Percentiles rank a stretch among this genome's conserved stretches.
phyloP scores from a whole-genome alignment of 345 rosid species.

The Pistacia vera region DNA sequence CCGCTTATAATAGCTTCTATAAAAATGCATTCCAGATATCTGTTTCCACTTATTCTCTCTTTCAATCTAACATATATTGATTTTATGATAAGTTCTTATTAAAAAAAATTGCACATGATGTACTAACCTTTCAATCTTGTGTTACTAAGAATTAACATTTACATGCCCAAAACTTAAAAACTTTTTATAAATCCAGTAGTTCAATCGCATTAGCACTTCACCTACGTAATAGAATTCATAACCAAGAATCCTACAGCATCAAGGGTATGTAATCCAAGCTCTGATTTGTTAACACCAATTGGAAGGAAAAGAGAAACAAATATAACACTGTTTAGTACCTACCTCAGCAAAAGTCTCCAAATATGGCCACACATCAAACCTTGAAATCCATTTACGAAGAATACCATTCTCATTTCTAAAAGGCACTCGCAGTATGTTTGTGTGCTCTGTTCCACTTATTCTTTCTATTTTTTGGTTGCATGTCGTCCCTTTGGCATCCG shows the following conservation, averaged over 20 bases:
- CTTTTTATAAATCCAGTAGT: background rate
- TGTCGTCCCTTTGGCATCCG: conserved; percentile 54
- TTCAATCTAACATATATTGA: background rate
- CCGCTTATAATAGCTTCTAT: background rate
- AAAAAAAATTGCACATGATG: background rate
- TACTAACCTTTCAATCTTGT: no score
- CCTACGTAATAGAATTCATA: background rate
- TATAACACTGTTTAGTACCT: conserved; percentile 7
- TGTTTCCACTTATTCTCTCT: background rate
- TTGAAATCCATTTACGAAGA: conserved; percentile 59
- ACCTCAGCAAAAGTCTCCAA: conserved; percentile 59
- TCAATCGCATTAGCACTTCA: background rate
- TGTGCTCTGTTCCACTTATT: conserved; percentile 50
- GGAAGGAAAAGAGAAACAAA: background rate
- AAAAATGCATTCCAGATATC: background rate
- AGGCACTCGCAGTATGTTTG: conserved; percentile 51
- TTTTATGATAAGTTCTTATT: background rate
- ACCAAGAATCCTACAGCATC: background rate
- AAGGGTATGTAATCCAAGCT: conserved; percentile 10
- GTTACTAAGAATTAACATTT: background rate
- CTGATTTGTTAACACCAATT: background rate
- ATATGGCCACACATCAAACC: conserved; percentile 60
- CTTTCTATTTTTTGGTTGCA: conserved; percentile 57
- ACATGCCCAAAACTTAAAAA: background rate
- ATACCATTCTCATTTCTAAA: conserved; percentile 53